Base-by-base conservation (phyloP, 2,329 filamentous ascomycete species). In the Claviceps pazoutovae region DNA sequence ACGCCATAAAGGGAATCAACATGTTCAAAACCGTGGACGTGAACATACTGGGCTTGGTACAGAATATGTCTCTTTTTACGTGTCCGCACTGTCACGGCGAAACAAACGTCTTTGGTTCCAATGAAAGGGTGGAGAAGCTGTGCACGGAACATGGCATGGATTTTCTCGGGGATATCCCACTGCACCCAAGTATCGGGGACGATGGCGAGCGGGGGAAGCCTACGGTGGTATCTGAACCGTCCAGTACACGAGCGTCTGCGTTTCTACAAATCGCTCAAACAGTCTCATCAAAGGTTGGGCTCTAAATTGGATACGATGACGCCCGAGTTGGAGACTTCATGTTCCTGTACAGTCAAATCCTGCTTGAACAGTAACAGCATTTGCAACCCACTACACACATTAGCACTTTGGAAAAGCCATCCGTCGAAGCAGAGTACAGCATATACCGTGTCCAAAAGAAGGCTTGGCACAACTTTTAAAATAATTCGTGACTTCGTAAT, bases 21-120 rank as follows among this genome's bases (percentile, higher is more conserved):
- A 89, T 98, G 81, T 97, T 97, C 69, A 80, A 83, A 59, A 91
- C 88, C 61, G 86, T 94, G 60, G 73, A 85, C 51, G 80, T 94
- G 5, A 83, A 86, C 48, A 77, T 93, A 37, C 72, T 97, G 1
- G 93, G 93, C 2, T 80, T 97, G 68, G 84, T 98, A 17, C 84
- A 93, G 64, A 95, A 95, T 63, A 95, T 95, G 89, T 84, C 83
- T 7, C 75, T 88, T 39, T 95, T 94, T 64, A 79, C 75, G 3
- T 95, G 89, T 59, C 87, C 87, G 1, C 78, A 83, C 58, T 96
- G 90, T 61, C 75, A 80, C 5, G 75, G 80, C n/a, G 74, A 83
- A 58, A 87, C 84, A 3, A 81, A 80, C 55, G 82, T 95, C 21
- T 93, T 94, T 63, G 85, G 86, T 2, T 75, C 75, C 0, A 73